Evolutionary conservation across 208 protist genomes (phyloP).

Genomic region (Spongospora subterranea): DNA sequence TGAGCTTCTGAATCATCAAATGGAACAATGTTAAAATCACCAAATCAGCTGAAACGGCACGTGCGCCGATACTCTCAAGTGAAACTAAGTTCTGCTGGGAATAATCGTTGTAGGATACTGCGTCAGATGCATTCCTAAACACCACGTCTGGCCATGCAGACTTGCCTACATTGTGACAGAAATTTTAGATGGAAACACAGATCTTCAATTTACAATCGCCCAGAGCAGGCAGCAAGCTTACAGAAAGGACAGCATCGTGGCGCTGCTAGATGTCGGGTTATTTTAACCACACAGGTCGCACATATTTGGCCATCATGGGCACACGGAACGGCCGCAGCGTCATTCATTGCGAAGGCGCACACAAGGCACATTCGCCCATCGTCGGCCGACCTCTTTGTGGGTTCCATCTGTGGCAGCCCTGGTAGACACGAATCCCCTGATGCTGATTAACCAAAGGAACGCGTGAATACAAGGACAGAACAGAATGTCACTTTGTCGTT

Average conservation of each 20-base stretch:
- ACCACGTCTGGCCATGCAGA: constrained; percentile 22
- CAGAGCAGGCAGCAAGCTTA: not conserved
- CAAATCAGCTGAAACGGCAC: not conserved
- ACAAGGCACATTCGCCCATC: not conserved
- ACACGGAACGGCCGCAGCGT: not conserved
- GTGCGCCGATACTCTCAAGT: not conserved
- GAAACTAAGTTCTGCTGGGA: not conserved
- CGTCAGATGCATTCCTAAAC: not conserved
- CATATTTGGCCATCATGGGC: constrained; percentile 26
- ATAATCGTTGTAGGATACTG: not conserved
- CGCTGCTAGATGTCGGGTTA: not conserved
- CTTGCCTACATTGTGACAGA: not conserved
- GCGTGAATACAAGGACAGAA: no score
- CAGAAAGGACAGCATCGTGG: constrained; percentile 46
- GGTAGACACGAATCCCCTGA: no score
- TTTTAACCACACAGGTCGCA: constrained; percentile 20
- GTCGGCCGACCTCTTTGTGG: not conserved
- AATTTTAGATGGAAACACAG: no score
- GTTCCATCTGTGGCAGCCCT: no score
- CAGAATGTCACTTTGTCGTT: no score
- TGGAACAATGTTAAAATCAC: not conserved
- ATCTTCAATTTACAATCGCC: no score
- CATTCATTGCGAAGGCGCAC: not conserved
- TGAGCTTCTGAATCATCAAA: not conserved
- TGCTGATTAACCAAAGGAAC: no score